Percentiles rank a stretch among this genome's conserved stretches.
Evolutionary conservation across 2,329 filamentous ascomycete species (phyloP).

Genomic region (Alternaria angustiovoidea): DNA sequence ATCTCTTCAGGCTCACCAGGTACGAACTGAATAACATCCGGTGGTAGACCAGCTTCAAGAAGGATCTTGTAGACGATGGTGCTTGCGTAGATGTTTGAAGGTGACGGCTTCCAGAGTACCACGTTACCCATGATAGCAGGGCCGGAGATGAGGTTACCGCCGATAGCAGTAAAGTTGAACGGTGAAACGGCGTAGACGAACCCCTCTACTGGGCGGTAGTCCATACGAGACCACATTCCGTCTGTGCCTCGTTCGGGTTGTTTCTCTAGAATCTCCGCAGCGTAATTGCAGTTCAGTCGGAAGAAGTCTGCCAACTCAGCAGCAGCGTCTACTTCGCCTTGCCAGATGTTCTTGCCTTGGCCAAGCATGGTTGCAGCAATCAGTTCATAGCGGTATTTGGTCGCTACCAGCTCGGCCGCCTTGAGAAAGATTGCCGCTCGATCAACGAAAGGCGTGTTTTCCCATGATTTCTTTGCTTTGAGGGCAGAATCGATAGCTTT

Average conservation of each 20-base stretch:
- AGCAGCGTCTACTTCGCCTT: conserved; percentile 93
- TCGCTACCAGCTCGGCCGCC: conserved; percentile 85
- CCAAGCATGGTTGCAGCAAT: conserved; percentile 95
- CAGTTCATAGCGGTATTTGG: conserved; percentile 92
- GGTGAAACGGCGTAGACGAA: conserved; percentile 93
- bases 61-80: conserved; percentile 89
- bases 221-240: conserved; percentile 85
- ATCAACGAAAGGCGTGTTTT: conserved; percentile 83
- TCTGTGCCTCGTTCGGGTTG: conserved; percentile 82
- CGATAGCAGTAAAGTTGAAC: conserved; percentile 97
- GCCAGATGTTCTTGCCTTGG: conserved; percentile 97
- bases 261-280: conserved; percentile 83
- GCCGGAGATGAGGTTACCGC: conserved; percentile 80
- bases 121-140: conserved; percentile 92
- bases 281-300: conserved; percentile 89
- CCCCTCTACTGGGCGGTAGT: conserved; percentile 87
- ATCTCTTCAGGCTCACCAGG: conserved; percentile 85
- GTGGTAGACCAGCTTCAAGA: conserved; percentile 87
- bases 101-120: conserved; percentile 92
- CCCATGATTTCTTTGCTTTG: conserved; percentile 83
- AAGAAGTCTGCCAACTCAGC: conserved; percentile 92
- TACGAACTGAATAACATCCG: conserved; percentile 89
- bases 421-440: conserved; percentile 92
- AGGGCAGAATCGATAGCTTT: conserved; percentile 83
- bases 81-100: conserved; percentile 83